These are phyloP conservation scores for Ormosia emarginata DNA, from an alignment of 306 rosid genomes.

Conservation along the genomic window DNA sequence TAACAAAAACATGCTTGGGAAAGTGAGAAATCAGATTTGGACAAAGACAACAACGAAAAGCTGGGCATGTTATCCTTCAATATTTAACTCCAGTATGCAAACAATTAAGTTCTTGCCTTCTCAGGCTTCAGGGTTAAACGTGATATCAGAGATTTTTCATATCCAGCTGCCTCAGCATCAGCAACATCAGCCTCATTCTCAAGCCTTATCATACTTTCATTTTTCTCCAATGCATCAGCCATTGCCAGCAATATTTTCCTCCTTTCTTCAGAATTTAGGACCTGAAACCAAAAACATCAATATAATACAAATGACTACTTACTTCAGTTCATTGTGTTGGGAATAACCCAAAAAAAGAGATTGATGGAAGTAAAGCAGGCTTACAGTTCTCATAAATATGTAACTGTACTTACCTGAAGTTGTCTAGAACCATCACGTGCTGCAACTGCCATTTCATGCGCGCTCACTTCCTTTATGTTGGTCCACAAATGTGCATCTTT, in stretches of 20 bases:
- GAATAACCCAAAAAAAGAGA: background rate
- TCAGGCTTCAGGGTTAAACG: slow-evolving; percentile 53
- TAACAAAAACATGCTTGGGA: background rate
- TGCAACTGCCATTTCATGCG: slow-evolving; percentile 78
- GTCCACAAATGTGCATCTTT: slow-evolving; percentile 85
- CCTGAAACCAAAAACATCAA: slow-evolving; percentile 38
- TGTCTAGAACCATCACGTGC: slow-evolving; percentile 64
- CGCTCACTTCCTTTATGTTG: slow-evolving; percentile 53
- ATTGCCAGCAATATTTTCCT: slow-evolving; percentile 65
- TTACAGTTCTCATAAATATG: background rate
- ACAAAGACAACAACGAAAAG: background rate
- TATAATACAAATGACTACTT: background rate
- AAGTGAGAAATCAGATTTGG: background rate
- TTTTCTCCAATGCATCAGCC: slow-evolving; percentile 86
- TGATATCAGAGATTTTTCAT: slow-evolving; percentile 48
- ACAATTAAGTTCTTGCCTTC: slow-evolving; percentile 37
- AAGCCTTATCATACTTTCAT: slow-evolving; percentile 43
- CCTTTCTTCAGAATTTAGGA: slow-evolving; percentile 61
- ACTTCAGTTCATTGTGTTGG: background rate
- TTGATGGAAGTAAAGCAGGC: background rate
- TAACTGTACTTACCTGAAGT: slow-evolving; percentile 49
- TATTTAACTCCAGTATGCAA: background rate
- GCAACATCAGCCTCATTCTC: slow-evolving; percentile 73
- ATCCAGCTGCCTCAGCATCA: slow-evolving; percentile 55
- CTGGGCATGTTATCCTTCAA: slow-evolving; percentile 1